Evolutionary conservation across 768 basidiomycete species (phyloP).

Genomic region (Auriscalpium orientale): DNA sequence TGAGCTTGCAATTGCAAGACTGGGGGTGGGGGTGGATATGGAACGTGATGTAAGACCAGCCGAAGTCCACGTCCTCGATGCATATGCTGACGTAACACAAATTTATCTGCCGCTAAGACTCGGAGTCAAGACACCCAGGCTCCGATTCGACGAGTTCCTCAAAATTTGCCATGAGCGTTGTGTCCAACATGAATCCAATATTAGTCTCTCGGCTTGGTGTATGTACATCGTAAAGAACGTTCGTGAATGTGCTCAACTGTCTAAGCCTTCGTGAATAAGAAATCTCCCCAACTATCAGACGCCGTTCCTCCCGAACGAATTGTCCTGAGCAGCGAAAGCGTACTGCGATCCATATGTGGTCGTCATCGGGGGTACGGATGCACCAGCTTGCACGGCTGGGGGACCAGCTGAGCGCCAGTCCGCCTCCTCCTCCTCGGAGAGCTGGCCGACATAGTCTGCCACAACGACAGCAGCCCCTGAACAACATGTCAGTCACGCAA

Average conservation of each 20-base stretch:
- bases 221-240: neutral
- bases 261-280: neutral
- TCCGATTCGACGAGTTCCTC: no score
- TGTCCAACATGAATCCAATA: neutral
- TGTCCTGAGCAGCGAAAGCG: neutral
- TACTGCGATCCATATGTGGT: conserved; percentile 8
- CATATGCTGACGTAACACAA: no score
- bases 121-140: no score
- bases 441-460: conserved; percentile 44
- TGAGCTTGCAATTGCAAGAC: no score
- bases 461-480: conserved; percentile 47
- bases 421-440: conserved; percentile 37
- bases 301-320: neutral
- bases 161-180: no score
- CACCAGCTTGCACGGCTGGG: conserved; percentile 2
- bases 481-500: conserved; percentile 3
- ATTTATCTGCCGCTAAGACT: no score
- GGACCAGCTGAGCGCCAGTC: neutral
- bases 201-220: neutral
- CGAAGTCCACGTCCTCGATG: no score
- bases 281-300: neutral
- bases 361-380: conserved; percentile 4
- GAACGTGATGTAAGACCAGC: no score
- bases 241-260: neutral
- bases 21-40: no score